Evolutionary conservation across 768 basidiomycete genomes (phyloP).

Genomic region (Xerocomellus dryophilus): DNA sequence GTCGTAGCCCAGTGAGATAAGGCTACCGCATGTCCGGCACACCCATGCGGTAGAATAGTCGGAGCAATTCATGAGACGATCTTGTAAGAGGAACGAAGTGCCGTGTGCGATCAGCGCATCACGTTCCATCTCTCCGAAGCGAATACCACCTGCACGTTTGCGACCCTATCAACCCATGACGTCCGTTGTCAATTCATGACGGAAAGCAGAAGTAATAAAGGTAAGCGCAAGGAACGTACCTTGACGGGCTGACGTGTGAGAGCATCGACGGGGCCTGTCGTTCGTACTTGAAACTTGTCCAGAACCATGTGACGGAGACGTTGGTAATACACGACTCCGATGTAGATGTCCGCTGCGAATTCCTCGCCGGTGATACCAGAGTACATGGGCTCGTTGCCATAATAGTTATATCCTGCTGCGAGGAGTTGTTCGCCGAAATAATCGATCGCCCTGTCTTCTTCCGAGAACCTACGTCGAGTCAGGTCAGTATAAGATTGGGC

Average conservation of each 20-base stretch:
- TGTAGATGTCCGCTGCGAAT: slow-evolving; percentile 97
- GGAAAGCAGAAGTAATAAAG: neutral
- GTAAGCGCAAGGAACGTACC: slow-evolving; percentile 43
- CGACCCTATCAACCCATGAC: slow-evolving; percentile 64
- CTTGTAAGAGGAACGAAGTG: slow-evolving; percentile 96
- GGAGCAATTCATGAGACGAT: slow-evolving; percentile 98
- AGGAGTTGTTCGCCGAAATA: slow-evolving; percentile 96
- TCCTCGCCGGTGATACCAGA: slow-evolving; percentile 99
- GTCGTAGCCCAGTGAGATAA: slow-evolving; percentile 95
- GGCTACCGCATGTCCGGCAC: slow-evolving; percentile 91
- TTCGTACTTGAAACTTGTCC: slow-evolving; percentile 99
- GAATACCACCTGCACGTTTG: slow-evolving; percentile 97
- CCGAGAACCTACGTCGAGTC: slow-evolving; percentile 66
- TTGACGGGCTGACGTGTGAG: slow-evolving; percentile 97
- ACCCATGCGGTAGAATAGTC: slow-evolving; percentile 99
- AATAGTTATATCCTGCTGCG: slow-evolving; percentile 96
- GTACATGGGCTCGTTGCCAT: slow-evolving; percentile 99
- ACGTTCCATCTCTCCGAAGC: slow-evolving; percentile 99
- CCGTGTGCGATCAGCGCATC: slow-evolving; percentile 99
- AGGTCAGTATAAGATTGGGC: slow-evolving; percentile 9
- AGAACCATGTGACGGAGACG: slow-evolving; percentile 98
- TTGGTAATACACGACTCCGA: slow-evolving; percentile 98
- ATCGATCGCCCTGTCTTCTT: slow-evolving; percentile 94
- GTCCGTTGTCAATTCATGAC: slow-evolving; percentile 2
- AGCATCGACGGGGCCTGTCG: slow-evolving; percentile 95